These are phyloP conservation scores for Diaporthe velutina DNA, from an alignment of 2,329 filamentous ascomycete species.

Conservation along the genomic window DNA sequence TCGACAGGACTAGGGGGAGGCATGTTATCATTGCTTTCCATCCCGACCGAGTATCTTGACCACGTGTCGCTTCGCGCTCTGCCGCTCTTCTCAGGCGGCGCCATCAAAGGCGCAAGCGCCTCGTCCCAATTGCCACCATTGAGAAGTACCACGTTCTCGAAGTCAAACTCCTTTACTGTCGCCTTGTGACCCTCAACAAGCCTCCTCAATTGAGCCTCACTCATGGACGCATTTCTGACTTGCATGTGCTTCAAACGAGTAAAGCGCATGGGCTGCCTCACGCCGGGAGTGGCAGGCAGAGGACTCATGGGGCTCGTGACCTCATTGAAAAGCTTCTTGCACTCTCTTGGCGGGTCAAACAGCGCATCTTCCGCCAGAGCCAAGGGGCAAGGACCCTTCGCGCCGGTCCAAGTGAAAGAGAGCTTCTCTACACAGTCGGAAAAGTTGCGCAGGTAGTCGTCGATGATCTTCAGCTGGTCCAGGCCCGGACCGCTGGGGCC, in stretches of 20 bases:
- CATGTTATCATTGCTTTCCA: slow-evolving; percentile 31
- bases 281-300: slow-evolving; percentile 63
- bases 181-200: slow-evolving; percentile 77
- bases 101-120: slow-evolving; percentile 79
- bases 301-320: slow-evolving; percentile 75
- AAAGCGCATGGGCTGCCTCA: slow-evolving; percentile 72
- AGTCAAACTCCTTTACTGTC: slow-evolving; percentile 82
- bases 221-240: slow-evolving; percentile 80
- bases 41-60: slow-evolving; percentile 55
- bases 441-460: slow-evolving; percentile 83
- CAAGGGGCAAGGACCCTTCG: slow-evolving; percentile 80
- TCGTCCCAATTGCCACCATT: slow-evolving; percentile 83
- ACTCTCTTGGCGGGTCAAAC: slow-evolving; percentile 68
- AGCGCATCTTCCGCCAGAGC: slow-evolving; percentile 78
- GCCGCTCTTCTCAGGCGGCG: slow-evolving; percentile 53
- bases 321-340: slow-evolving; percentile 73
- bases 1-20: slow-evolving; percentile 45
- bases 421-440: slow-evolving; percentile 76
- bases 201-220: slow-evolving; percentile 76
- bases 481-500: slow-evolving; percentile 67
- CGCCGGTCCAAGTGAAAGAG: slow-evolving; percentile 82
- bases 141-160: slow-evolving; percentile 80
- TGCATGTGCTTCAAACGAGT: slow-evolving; percentile 76
- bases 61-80: slow-evolving; percentile 53
- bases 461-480: slow-evolving; percentile 82